Evolutionary conservation across 768 basidiomycete genomes (phyloP).

Genomic region (Chlorophyllum brunneum): DNA sequence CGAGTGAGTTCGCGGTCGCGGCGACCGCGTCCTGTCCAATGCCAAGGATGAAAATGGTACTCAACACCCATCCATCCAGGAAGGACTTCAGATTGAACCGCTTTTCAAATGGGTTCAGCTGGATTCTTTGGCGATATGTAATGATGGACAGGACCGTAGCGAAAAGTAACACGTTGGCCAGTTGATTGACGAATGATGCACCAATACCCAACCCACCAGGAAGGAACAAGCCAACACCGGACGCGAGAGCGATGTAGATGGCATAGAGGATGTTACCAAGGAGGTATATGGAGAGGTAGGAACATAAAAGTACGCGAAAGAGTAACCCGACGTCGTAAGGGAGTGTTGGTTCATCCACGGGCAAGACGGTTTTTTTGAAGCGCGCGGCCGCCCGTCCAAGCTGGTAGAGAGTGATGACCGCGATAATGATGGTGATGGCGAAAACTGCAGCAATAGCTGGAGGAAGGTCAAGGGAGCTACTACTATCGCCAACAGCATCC

Average conservation of each 20-base stretch:
- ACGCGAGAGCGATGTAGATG: neutral
- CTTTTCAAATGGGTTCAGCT: neutral
- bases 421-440: neutral
- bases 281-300: neutral
- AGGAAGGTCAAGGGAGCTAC: neutral
- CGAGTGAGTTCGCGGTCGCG: neutral
- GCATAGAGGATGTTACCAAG: constrained; percentile 5
- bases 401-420: neutral
- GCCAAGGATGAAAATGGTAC: constrained; percentile 2
- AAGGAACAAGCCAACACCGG: neutral
- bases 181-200: neutral
- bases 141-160: constrained; percentile 1
- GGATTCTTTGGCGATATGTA: constrained; percentile 5
- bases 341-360: neutral
- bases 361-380: neutral
- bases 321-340: constrained; percentile 6
- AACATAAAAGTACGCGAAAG: constrained; percentile 1
- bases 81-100: constrained; percentile 1
- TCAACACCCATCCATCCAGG: constrained; percentile 2
- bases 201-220: neutral
- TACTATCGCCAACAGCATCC: neutral
- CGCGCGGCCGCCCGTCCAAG: neutral
- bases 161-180: neutral
- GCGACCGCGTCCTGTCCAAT: neutral
- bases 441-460: neutral